Conservation (phyloP, 164 flowering plant species). For the Sedum album region DNA sequence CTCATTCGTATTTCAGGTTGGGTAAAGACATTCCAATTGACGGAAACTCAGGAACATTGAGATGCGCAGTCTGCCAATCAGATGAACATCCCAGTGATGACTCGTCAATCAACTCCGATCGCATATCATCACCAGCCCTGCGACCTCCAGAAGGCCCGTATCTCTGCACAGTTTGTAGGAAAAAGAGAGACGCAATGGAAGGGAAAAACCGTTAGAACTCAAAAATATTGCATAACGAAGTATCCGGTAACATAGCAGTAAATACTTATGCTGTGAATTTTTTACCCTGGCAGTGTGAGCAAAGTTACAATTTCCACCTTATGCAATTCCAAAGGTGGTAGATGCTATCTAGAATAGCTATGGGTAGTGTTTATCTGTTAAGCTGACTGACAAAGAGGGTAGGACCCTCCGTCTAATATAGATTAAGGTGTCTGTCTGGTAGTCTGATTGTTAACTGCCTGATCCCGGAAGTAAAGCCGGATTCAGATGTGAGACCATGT, state of each 20-base stretch:
- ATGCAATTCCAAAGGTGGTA: too few relatives aligned
- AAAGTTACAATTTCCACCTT: conserved; percentile 19
- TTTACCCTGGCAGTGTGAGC: conserved; percentile 31
- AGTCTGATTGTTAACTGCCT: conserved; percentile 27
- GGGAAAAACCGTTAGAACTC: conserved; percentile 59
- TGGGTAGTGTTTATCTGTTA: conserved; percentile 26
- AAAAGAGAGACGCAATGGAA: conserved; percentile 98
- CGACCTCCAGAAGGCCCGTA: conserved; percentile 82
- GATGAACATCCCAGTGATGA: conserved; percentile 62
- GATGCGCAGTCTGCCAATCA: conserved; percentile 86
- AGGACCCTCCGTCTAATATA: not conserved
- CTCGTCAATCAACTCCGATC: conserved; percentile 50
- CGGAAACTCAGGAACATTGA: conserved; percentile 48
- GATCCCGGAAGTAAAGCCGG: conserved; percentile 26
- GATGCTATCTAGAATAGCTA: too few relatives aligned
- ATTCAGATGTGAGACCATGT: too few relatives aligned
- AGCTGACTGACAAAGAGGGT: too few relatives aligned
- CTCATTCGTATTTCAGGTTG: conserved; percentile 45
- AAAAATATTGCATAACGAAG: conserved; percentile 19
- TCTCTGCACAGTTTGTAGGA: conserved; percentile 63
- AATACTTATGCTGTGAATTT: conserved; percentile 16
- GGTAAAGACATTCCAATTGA: conserved; percentile 54
- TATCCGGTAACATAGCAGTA: conserved; percentile 17
- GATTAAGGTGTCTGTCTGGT: conserved; percentile 18
- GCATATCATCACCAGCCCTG: conserved; percentile 53